phyloP scores from a whole-genome alignment of 139 green algal species.

The Edaphochlamys debaryana region DNA sequence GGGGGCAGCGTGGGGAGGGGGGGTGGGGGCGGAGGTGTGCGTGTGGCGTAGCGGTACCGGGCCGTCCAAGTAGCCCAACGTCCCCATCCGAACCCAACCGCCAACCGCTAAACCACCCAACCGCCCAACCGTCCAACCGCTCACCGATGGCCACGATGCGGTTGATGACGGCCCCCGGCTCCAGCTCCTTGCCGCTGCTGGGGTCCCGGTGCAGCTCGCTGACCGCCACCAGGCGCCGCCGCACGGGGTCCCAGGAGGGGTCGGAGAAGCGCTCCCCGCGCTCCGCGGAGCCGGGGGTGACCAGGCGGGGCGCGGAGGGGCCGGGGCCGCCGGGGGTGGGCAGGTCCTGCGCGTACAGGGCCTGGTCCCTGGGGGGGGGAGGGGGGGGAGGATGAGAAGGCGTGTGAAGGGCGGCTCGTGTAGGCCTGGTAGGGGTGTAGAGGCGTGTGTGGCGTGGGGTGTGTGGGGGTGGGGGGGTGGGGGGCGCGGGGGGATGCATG shows the following conservation, averaged over 20 bases:
- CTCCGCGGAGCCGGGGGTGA: slow-evolving; percentile 27
- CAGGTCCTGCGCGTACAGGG: slow-evolving; percentile 70
- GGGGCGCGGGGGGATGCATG: too few relatives aligned
- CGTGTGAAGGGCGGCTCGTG: too few relatives aligned
- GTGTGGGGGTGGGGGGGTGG: too few relatives aligned
- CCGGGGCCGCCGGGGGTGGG: background rate
- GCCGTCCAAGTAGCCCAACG: too few relatives aligned
- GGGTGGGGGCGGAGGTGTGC: background rate
- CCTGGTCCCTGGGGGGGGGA: slow-evolving; percentile 66
- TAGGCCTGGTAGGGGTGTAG: too few relatives aligned
- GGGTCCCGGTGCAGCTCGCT: slow-evolving; percentile 20
- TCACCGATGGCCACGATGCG: slow-evolving; percentile 67
- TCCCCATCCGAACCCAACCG: too few relatives aligned
- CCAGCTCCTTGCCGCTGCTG: slow-evolving; percentile 64
- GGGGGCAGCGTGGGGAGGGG: background rate
- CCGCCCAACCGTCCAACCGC: background rate
- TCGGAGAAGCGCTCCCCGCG: slow-evolving; percentile 72
- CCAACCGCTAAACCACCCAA: background rate
- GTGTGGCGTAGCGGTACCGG: background rate
- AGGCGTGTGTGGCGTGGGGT: too few relatives aligned
- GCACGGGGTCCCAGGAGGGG: slow-evolving; percentile 49
- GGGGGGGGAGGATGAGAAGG: background rate
- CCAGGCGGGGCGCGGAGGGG: slow-evolving; percentile 4
- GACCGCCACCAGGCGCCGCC: slow-evolving; percentile 58
- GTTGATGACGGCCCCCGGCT: slow-evolving; percentile 60